These are phyloP conservation scores for Brassica incana DNA, from an alignment of 345 rosid species.

Conservation along the genomic window DNA sequence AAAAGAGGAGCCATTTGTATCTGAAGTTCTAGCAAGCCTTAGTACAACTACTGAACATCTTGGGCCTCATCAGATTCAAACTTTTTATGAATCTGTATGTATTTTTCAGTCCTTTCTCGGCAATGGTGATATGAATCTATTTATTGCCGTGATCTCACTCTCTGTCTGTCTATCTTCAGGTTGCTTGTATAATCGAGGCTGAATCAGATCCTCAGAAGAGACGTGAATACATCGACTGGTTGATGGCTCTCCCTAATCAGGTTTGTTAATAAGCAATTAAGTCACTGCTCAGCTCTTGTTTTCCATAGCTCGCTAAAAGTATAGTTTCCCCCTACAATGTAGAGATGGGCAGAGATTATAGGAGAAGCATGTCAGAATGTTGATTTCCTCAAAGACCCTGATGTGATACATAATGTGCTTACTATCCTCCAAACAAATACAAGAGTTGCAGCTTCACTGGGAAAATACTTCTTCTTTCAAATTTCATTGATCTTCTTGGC, in stretches of 20 bases:
- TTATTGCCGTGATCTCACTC: slow-evolving; percentile 1
- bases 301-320: slow-evolving; percentile 19
- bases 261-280: slow-evolving; percentile 37
- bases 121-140: slow-evolving; percentile 5
- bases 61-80: slow-evolving; percentile 94
- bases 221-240: slow-evolving; percentile 83
- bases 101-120: neutral
- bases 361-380: slow-evolving; percentile 90
- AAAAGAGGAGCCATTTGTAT: slow-evolving; percentile 91
- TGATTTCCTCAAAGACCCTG: slow-evolving; percentile 80
- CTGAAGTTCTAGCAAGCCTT: slow-evolving; percentile 90
- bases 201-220: slow-evolving; percentile 91
- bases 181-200: slow-evolving; percentile 91
- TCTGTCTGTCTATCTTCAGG: slow-evolving; percentile 45
- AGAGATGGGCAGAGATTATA: slow-evolving; percentile 98
- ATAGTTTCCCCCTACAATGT: slow-evolving; percentile 19
- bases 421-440: slow-evolving; percentile 98
- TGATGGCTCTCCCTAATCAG: slow-evolving; percentile 96
- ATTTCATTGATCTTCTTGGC: slow-evolving; percentile 87
- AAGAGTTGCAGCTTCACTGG: slow-evolving; percentile 84
- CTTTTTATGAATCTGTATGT: slow-evolving; percentile 94
- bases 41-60: slow-evolving; percentile 80
- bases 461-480: slow-evolving; percentile 81
- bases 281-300: slow-evolving; percentile 13
- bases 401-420: slow-evolving; percentile 80